Base-by-base conservation (phyloP, 2,329 filamentous ascomycete genomes). In the Aspergillus phoenicis region DNA sequence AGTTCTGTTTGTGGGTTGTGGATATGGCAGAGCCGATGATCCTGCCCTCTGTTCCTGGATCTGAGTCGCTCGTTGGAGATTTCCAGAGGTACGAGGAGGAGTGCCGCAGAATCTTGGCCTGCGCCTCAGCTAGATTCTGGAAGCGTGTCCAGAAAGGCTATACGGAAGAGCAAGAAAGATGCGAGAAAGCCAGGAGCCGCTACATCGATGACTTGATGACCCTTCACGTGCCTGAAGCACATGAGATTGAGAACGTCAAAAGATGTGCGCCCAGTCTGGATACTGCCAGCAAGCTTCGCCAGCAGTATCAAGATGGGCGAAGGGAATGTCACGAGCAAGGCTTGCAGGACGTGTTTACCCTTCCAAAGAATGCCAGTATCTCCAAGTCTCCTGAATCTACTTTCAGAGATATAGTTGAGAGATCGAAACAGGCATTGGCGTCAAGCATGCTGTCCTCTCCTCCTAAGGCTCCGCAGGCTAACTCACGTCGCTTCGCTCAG, bases 1-100 rank as follows among this genome's bases (percentile, higher is more conserved):
- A 69, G 26, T 74, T 71, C 47, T 66, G 68, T 20, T 73, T 74
- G 56, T 76, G 72, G 58, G 56, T 75, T 1, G 30, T 66, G 11
- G 74, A 76, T 45, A 68, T 68, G 26, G 64, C 66, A 2, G 71
- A 71, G 11, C 57, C 63, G 11, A 52, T 71, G 24, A 65, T 68
- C 26, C 43, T 64, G 2, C 26, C 68, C 0, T 60, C 62, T 8
- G 55, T 52, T 2, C 38, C 55, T 8, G 48, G 28, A 17, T 52
- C 51, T 13, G 57, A 56, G 2, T 58, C 61, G 11, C 59, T 68
- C 41, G 62, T 62, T 5, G 53, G 60, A 4, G 51, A 60, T 5
- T 55, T 69, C 36, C 33, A 15, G 15, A 47, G 33, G 17, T 67
- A 64, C 41, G 62, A 70, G 55, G 65, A 69, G 2, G 58, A 71